Conservation (phyloP, 2,329 filamentous ascomycete genomes). For the Fusarium robinianum region DNA sequence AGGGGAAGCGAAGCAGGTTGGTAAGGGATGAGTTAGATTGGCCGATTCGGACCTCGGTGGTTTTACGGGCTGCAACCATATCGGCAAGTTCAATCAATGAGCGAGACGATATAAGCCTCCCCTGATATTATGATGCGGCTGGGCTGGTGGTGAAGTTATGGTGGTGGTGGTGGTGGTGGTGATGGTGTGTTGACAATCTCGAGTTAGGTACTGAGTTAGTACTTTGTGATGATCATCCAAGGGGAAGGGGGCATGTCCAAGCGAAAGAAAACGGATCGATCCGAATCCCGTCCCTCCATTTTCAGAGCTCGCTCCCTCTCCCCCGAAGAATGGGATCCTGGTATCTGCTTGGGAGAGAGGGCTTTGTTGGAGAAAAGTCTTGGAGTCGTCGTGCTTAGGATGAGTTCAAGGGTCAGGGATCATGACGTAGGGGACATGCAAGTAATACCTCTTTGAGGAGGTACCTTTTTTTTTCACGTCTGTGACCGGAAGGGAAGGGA, state of each 20-base stretch:
- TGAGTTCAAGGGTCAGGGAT: neutral
- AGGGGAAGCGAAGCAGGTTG: neutral
- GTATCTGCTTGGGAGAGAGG: constrained; percentile 2
- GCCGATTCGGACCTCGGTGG: constrained; percentile 21
- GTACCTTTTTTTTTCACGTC: constrained; percentile 6
- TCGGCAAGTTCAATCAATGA: constrained; percentile 19
- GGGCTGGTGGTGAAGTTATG: too few relatives aligned
- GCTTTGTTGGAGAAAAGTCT: neutral
- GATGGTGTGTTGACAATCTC: neutral
- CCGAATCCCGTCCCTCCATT: constrained; percentile 5
- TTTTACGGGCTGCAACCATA: constrained; percentile 13
- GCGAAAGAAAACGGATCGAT: constrained; percentile 1
- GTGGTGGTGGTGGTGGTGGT: neutral
- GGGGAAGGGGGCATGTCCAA: constrained; percentile 5
- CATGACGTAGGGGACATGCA: constrained; percentile 25
- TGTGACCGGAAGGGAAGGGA: neutral
- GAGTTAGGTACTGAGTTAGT: too few relatives aligned
- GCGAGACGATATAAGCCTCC: constrained; percentile 17
- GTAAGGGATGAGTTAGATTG: neutral
- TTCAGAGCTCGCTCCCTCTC: neutral
- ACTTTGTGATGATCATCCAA: too few relatives aligned
- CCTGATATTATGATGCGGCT: too few relatives aligned
- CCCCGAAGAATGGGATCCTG: neutral
- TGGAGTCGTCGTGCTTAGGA: neutral
- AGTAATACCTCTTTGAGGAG: constrained; percentile 17